These are phyloP conservation scores for Dentipellis fragilis DNA, from an alignment of 768 basidiomycete species.

Conservation along the genomic window DNA sequence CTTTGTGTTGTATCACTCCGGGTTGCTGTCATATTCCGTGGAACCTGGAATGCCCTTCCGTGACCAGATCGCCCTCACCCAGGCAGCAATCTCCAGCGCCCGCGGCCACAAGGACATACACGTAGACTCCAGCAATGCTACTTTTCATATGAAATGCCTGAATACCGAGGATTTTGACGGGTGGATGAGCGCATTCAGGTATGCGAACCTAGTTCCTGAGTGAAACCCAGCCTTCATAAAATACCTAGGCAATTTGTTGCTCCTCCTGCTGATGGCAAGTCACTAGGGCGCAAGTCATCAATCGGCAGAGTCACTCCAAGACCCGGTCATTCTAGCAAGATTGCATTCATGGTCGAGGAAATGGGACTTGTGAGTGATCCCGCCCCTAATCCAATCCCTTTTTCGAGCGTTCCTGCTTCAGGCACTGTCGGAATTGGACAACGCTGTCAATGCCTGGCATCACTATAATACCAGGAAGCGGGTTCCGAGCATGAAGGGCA, in stretches of 20 bases:
- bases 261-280: slow-evolving; percentile 26
- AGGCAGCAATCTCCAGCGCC: slow-evolving; percentile 70
- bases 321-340: slow-evolving; percentile 39
- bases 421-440: slow-evolving; percentile 54
- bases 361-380: slow-evolving; percentile 46
- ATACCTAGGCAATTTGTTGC: slow-evolving; percentile 51
- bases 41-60: slow-evolving; percentile 62
- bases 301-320: slow-evolving; percentile 26
- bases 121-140: slow-evolving; percentile 64
- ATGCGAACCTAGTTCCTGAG: slow-evolving; percentile 8
- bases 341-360: slow-evolving; percentile 48
- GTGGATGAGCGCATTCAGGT: slow-evolving; percentile 77
- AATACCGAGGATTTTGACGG: slow-evolving; percentile 55
- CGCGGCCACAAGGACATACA: slow-evolving; percentile 73
- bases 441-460: slow-evolving; percentile 33
- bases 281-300: slow-evolving; percentile 25
- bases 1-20: slow-evolving; percentile 60
- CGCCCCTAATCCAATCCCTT: not conserved
- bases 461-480: slow-evolving; percentile 28
- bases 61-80: slow-evolving; percentile 51
- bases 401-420: slow-evolving; percentile 18
- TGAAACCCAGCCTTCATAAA: not conserved
- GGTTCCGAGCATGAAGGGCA: slow-evolving; percentile 20
- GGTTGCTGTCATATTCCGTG: slow-evolving; percentile 66
- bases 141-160: slow-evolving; percentile 79